Conservation (phyloP, 148 eudicot species). For the Camellia sinensis region DNA sequence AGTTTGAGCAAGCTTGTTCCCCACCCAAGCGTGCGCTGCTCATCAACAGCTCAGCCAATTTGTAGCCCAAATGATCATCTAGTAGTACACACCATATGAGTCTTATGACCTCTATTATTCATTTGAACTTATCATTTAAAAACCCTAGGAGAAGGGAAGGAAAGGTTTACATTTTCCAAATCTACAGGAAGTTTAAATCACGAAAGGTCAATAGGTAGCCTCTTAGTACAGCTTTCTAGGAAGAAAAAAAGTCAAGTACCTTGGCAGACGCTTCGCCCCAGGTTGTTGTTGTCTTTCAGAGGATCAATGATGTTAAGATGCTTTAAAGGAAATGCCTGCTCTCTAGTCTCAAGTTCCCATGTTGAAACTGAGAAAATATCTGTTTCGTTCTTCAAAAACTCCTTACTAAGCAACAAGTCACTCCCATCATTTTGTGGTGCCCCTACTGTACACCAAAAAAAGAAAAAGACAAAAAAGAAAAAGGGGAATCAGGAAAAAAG, state of each 20-base stretch:
- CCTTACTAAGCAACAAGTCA: constrained; percentile 24
- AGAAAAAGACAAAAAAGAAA: not conserved
- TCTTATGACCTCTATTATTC: not conserved
- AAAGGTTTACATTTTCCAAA: not conserved
- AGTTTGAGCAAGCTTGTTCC: not conserved
- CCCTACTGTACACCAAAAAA: constrained; percentile 27
- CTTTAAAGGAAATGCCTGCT: constrained; percentile 30
- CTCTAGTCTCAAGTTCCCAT: not conserved
- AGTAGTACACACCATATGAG: not conserved
- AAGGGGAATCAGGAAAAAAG: not conserved
- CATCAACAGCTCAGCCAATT: not conserved
- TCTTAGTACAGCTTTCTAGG: not conserved
- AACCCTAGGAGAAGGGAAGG: not conserved
- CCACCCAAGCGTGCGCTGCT: not conserved
- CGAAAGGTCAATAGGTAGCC: not conserved
- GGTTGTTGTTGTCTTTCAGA: constrained; percentile 45
- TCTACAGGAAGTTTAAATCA: too few species aligned
- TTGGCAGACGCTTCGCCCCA: constrained; percentile 46
- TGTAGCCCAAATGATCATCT: not conserved
- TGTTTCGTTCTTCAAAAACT: constrained; percentile 22
- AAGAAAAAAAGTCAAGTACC: constrained; percentile 27
- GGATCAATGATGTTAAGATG: constrained; percentile 56
- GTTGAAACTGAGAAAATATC: constrained; percentile 17
- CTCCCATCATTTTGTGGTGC: constrained; percentile 21
- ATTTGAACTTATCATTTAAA: not conserved